These are phyloP conservation scores for Spathaspora sp. DNA, from an alignment of 1,139 yeast species.

Conservation along the genomic window DNA sequence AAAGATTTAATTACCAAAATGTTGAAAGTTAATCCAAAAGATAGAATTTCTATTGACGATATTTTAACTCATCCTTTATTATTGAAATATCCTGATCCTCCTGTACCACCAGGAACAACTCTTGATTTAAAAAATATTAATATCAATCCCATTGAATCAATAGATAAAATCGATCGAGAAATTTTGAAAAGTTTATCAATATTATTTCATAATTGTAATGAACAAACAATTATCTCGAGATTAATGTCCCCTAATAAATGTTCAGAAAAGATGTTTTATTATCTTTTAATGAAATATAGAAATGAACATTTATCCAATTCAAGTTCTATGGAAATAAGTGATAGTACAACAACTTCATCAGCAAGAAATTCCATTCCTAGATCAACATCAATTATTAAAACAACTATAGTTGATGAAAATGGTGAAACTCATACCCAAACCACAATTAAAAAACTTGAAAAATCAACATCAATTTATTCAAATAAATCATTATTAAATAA, in stretches of 20 bases:
- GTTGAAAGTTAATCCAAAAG: conserved; percentile 76
- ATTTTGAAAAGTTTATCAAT: conserved; percentile 83
- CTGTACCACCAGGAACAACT: conserved; percentile 18
- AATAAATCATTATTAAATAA: conserved; percentile 16
- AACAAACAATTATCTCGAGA: conserved; percentile 56
- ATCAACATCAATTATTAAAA: conserved; percentile 48
- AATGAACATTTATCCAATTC: conserved; percentile 55
- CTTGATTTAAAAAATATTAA: conserved; percentile 30
- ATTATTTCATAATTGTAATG: conserved; percentile 85
- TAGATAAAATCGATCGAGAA: conserved; percentile 70
- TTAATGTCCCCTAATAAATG: conserved; percentile 61
- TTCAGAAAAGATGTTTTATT: conserved; percentile 89
- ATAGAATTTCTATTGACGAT: conserved; percentile 72
- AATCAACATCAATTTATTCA: conserved; percentile 24
- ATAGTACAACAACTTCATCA: conserved; percentile 18
- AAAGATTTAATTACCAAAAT: conserved; percentile 80
- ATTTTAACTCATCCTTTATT: conserved; percentile 80
- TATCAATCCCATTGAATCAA: conserved; percentile 49
- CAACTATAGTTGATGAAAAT: conserved; percentile 35
- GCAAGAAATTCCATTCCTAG: conserved; percentile 34
- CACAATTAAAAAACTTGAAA: conserved; percentile 20
- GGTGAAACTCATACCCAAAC: conserved; percentile 26
- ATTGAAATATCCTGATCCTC: conserved; percentile 61
- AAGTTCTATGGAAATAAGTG: conserved; percentile 16
- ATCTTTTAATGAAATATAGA: conserved; percentile 77